phyloP scores from a whole-genome alignment of 148 eudicot species.

The Cornus controversa region DNA sequence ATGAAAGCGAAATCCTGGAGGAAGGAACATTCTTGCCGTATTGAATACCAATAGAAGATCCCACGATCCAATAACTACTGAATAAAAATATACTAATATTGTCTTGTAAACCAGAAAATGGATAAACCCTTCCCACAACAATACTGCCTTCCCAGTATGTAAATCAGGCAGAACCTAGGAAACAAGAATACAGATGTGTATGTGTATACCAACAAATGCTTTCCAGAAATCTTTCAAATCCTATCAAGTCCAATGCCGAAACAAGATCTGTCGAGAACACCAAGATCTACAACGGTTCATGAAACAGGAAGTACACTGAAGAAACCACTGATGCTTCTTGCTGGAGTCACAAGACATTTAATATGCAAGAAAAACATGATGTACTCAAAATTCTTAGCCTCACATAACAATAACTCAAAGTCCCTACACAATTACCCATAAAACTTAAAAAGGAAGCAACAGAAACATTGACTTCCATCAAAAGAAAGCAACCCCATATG shows the following conservation, averaged over 20 bases:
- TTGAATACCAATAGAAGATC: neutral
- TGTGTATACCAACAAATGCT: neutral
- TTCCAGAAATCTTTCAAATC: neutral
- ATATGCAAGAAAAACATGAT: conserved; percentile 30
- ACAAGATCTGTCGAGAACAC: conserved; percentile 21
- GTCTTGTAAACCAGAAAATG: neutral
- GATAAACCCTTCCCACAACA: neutral
- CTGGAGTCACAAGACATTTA: conserved; percentile 46
- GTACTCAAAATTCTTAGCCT: conserved; percentile 17
- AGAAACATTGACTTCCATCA: neutral
- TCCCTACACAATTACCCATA: neutral
- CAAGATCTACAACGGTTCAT: conserved; percentile 38
- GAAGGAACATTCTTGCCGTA: conserved; percentile 2
- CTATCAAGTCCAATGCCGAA: conserved; percentile 41
- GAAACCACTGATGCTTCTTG: conserved; percentile 30
- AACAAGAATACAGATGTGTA: neutral
- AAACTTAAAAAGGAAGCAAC: too few relatives aligned
- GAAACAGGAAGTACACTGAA: conserved; percentile 30
- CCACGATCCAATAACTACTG: neutral
- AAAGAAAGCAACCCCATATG: neutral
- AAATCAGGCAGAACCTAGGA: conserved; percentile 2
- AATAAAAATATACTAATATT: neutral
- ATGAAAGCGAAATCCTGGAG: conserved; percentile 19
- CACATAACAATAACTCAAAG: neutral
- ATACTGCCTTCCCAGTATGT: neutral